Evolutionary conservation across 805 yeast species (phyloP).

Genomic region (Lipomyces japonicus): DNA sequence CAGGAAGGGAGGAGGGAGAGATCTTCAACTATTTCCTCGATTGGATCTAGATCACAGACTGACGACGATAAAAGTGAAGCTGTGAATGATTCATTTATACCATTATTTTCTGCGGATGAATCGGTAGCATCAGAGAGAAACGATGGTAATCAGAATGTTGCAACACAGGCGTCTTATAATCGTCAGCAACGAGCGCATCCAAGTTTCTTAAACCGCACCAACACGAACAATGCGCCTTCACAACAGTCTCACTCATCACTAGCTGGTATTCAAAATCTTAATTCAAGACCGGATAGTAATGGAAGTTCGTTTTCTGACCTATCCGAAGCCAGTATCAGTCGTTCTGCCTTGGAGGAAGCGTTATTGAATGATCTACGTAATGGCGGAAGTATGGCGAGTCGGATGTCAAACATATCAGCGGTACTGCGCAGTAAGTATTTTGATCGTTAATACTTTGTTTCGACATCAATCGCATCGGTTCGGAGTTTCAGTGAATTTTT

Average conservation of each 20-base stretch:
- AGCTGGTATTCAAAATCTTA: not conserved
- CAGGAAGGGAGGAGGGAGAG: too few species aligned
- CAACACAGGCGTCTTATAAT: not conserved
- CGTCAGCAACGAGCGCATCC: not conserved
- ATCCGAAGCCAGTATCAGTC: slow-evolving; percentile 34
- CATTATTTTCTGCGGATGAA: not conserved
- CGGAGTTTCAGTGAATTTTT: not conserved
- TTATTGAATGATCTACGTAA: slow-evolving; percentile 29
- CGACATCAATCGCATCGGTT: too few species aligned
- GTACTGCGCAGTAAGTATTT: slow-evolving; percentile 16
- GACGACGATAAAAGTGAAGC: too few species aligned
- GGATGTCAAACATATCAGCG: slow-evolving; percentile 16
- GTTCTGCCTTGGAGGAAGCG: slow-evolving; percentile 39
- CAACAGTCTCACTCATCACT: too few species aligned
- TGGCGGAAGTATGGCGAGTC: slow-evolving; percentile 15
- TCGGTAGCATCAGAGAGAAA: too few species aligned
- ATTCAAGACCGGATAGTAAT: slow-evolving; percentile 5
- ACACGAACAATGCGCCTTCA: not conserved
- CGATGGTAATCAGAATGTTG: not conserved
- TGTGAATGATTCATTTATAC: not conserved
- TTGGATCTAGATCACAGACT: too few species aligned
- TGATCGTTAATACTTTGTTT: slow-evolving; percentile 4
- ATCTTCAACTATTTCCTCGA: too few species aligned
- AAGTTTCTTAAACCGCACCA: not conserved
- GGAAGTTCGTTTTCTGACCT: slow-evolving; percentile 25